These are phyloP conservation scores for Rhizopogon salebrosus DNA, from an alignment of 768 basidiomycete genomes.

Conservation along the genomic window DNA sequence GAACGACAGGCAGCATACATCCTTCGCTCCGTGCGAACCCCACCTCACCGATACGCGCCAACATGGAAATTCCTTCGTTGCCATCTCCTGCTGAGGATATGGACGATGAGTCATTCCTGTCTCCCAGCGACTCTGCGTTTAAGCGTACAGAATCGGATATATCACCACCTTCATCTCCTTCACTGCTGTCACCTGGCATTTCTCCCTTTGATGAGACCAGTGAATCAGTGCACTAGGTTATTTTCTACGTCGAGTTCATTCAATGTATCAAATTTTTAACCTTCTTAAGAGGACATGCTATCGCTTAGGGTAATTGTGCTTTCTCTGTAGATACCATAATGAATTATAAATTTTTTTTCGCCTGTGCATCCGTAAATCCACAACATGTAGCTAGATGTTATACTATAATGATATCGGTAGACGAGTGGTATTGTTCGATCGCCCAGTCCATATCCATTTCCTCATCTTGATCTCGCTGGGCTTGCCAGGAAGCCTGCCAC, in stretches of 20 bases:
- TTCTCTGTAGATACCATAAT: not conserved
- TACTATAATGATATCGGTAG: conserved; percentile 13
- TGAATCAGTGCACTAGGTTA: not conserved
- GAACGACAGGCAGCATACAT: conserved; percentile 73
- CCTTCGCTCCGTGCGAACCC: conserved; percentile 60
- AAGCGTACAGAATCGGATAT: conserved; percentile 6
- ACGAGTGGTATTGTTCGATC: conserved; percentile 26
- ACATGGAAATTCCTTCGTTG: conserved; percentile 25
- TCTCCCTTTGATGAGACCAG: not conserved
- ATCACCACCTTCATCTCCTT: conserved; percentile 18
- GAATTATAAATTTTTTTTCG: not conserved
- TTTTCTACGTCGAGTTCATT: too few relatives aligned
- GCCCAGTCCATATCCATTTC: conserved; percentile 32
- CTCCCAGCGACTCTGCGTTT: conserved; percentile 2
- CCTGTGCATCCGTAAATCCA: not conserved
- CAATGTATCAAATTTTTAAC: too few relatives aligned
- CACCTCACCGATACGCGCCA: conserved; percentile 42
- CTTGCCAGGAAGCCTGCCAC: conserved; percentile 26
- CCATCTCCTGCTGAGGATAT: conserved; percentile 15
- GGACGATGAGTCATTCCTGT: conserved; percentile 18
- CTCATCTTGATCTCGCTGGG: conserved; percentile 7
- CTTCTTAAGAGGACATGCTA: not conserved
- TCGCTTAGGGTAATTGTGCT: not conserved
- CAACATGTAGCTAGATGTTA: not conserved
- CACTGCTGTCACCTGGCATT: conserved; percentile 5